Evolutionary conservation across 805 yeast genomes (phyloP), one percentile per base, ranked within the genome.

Genomic region (Metschnikowia cubensis): DNA sequence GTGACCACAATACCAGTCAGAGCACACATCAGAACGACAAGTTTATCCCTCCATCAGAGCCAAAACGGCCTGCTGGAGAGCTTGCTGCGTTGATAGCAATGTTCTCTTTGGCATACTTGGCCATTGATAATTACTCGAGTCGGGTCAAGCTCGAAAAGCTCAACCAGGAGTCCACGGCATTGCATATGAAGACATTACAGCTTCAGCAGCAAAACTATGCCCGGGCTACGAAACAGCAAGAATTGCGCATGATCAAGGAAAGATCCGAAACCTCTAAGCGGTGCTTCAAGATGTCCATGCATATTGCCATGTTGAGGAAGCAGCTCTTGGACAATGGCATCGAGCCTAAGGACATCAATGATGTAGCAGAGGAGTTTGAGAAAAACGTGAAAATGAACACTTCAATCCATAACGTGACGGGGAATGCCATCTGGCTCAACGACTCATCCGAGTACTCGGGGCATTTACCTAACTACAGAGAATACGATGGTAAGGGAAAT

Each of bases 271-370:
- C 68, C 65, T 59, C 75, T 64, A 64, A 70, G 73, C 52, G 84
- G 71, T 60, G 76, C 71, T 69, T 64, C 70, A 82, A 80, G 65
- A 80, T 84, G 85, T 74, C 79, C 4, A 67, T 84, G 61, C 92
- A 85, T 59, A 75, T 85, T 37, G 89, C 87, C 2, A 63, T 85
- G 64, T 66, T 85, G 33, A 69, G 87, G 45, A 74, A 81, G 57
- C 89, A 85, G 59, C 66, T 85, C 48, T 57, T 65, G 2, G 85
- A 82, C n/a, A 59, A 64, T 3, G 87, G 86, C 0, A 49, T 75
- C 10, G 78, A 77, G n/a, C 89, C 90, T 7, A 76, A 75, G 7
- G 71, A 71, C 7, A 75, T 84, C 14, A 82, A 81, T 1, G 68
- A 70, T 20, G 87, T 82, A 1, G 56, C 79, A 6, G 69, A 64